phyloP scores from a whole-genome alignment of 2,329 filamentous ascomycete species.

The Calycina herbarum region DNA sequence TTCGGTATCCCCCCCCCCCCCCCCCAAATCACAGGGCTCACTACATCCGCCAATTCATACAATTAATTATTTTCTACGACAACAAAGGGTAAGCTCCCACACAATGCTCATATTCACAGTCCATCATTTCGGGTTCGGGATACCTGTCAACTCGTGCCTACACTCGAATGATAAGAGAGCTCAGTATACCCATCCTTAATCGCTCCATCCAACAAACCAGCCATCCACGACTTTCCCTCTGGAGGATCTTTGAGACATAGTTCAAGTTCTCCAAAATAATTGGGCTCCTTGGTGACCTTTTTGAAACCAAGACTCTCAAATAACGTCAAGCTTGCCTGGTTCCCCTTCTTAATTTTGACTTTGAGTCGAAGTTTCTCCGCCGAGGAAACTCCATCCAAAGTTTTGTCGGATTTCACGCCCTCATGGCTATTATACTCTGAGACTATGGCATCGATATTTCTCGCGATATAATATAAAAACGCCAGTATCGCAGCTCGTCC shows the following conservation, averaged over 20 bases:
- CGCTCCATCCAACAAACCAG: neutral
- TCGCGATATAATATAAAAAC: constrained; percentile 68
- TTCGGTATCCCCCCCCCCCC: too few species aligned
- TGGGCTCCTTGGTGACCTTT: constrained; percentile 47
- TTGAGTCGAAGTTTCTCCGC: neutral
- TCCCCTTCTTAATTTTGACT: constrained; percentile 8
- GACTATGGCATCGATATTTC: constrained; percentile 55
- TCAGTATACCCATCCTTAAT: neutral
- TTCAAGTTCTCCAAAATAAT: constrained; percentile 70
- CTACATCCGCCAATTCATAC: too few species aligned
- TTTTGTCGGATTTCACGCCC: neutral
- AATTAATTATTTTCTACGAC: too few species aligned
- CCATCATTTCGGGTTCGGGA: neutral
- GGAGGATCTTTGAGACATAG: constrained; percentile 34
- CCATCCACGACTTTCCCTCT: neutral
- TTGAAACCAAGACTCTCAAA: constrained; percentile 14
- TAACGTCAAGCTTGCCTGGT: neutral
- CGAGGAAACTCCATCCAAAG: neutral
- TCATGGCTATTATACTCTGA: neutral
- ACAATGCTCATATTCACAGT: too few species aligned
- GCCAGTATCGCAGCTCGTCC: constrained; percentile 65
- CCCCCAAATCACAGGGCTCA: too few species aligned
- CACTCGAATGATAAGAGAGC: neutral
- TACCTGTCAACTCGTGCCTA: neutral
- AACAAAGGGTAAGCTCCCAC: too few species aligned